A percentile compares a stretch with the other conserved stretches of the same genome.
Conservation (phyloP, 2,329 filamentous ascomycete genomes). For the Thielaviopsis musarum region DNA sequence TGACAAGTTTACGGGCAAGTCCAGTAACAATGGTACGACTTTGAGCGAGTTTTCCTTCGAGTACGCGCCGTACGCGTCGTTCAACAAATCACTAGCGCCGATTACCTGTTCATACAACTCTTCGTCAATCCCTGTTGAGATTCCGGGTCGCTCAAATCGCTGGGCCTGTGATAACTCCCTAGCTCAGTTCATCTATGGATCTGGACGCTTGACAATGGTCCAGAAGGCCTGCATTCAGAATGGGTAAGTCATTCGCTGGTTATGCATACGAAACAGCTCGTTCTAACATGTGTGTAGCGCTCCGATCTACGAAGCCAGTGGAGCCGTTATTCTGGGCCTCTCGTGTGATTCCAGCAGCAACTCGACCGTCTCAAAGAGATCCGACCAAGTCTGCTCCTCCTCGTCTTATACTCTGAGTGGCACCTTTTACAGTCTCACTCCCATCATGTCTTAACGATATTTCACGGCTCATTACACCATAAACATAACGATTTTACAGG, state of each 20-base stretch:
- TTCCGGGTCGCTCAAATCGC: conserved; percentile 19
- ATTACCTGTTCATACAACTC: conserved; percentile 28
- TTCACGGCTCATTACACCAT: not conserved
- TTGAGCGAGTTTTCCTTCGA: conserved; percentile 24
- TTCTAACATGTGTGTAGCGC: conserved; percentile 1
- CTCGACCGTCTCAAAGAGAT: not conserved
- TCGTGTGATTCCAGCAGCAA: conserved; percentile 7
- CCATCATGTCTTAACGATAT: not conserved
- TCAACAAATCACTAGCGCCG: conserved; percentile 20
- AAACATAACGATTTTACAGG: not conserved
- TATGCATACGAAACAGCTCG: not conserved
- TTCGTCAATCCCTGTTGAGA: conserved; percentile 22
- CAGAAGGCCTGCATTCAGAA: conserved; percentile 26
- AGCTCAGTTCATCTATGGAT: conserved; percentile 29
- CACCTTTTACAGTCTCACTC: conserved; percentile 6
- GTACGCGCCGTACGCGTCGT: conserved; percentile 16
- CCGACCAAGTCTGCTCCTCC: not conserved
- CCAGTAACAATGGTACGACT: conserved; percentile 20
- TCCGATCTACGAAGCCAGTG: conserved; percentile 13
- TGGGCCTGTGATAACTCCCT: conserved; percentile 26
- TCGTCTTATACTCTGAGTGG: not conserved
- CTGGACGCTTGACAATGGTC: conserved; percentile 23
- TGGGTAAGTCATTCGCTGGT: conserved; percentile 19
- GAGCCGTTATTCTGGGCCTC: conserved; percentile 11
- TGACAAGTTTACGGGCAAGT: conserved; percentile 21